Percentiles rank a stretch among this genome's conserved stretches.
phyloP scores from a whole-genome alignment of 306 rosid species.

The Lagenaria siceraria region DNA sequence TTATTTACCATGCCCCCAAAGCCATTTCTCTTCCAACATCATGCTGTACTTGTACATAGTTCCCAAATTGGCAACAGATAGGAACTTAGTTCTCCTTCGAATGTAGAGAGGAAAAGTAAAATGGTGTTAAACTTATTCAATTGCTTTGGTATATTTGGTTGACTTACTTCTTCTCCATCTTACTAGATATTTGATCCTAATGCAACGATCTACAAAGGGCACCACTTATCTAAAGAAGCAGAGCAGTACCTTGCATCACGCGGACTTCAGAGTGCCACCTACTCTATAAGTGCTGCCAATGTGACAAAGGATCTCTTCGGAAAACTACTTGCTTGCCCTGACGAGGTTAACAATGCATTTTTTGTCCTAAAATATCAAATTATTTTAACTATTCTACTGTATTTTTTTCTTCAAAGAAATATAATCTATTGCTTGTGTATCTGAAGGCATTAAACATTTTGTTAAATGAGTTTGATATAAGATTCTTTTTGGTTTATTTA shows the following conservation, averaged over 20 bases:
- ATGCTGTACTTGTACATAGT: not conserved
- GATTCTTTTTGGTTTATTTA: not conserved
- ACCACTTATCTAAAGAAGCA: conserved; percentile 41
- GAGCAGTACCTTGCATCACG: conserved; percentile 49
- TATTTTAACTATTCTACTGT: not conserved
- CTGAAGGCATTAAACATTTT: not conserved
- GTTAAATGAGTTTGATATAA: not conserved
- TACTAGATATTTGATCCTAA: conserved; percentile 39
- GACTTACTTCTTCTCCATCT: conserved; percentile 2
- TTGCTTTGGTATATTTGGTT: not conserved
- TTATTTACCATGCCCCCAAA: not conserved
- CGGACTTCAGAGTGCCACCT: conserved; percentile 56
- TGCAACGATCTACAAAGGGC: conserved; percentile 54
- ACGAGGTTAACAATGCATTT: conserved; percentile 36
- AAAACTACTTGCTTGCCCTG: conserved; percentile 45
- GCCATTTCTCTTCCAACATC: not conserved
- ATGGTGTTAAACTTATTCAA: not conserved
- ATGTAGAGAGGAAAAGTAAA: not conserved
- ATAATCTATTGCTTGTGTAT: not conserved
- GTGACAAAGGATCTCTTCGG: conserved; percentile 48
- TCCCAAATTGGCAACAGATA: not conserved
- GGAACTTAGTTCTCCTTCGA: not conserved
- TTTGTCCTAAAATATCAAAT: not conserved
- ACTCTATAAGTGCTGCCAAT: conserved; percentile 45
- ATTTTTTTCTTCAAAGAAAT: not conserved